phyloP scores from a whole-genome alignment of 202 grass and related monocot species.

The Setaria italica region DNA sequence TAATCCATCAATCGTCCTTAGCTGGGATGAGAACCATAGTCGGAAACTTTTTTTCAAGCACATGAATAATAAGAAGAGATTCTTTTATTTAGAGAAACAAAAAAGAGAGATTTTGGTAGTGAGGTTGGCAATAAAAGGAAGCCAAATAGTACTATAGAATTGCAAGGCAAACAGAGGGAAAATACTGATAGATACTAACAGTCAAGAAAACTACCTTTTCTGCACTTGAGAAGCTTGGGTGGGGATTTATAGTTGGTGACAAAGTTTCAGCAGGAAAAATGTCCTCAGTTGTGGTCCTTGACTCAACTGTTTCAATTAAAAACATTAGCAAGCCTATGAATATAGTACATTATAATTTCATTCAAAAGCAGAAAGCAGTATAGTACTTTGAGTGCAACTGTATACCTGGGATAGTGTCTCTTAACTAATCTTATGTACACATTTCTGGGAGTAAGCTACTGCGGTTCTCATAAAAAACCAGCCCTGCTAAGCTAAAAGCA shows the following conservation, averaged over 20 bases:
- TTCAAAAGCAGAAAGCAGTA: background rate
- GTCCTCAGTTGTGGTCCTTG: background rate
- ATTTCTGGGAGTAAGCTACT: background rate
- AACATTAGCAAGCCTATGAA: background rate
- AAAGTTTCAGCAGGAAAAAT: background rate
- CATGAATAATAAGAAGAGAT: slow-evolving; percentile 7
- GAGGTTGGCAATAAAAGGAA: slow-evolving; percentile 35
- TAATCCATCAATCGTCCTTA: too few relatives aligned
- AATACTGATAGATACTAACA: background rate
- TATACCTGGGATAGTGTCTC: background rate
- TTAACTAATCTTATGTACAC: background rate
- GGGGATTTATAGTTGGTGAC: background rate
- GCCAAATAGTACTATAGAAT: slow-evolving; percentile 6
- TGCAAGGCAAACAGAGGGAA: slow-evolving; percentile 3
- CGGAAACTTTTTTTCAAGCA: background rate
- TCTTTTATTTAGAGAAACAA: background rate
- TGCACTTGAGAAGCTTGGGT: slow-evolving; percentile 36
- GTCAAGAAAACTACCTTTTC: slow-evolving; percentile 64
- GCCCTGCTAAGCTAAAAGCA: too few relatives aligned
- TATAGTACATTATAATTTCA: background rate
- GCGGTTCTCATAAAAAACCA: too few relatives aligned
- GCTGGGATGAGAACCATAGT: too few relatives aligned
- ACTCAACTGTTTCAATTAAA: background rate
- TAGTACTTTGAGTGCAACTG: too few relatives aligned
- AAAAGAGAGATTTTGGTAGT: background rate